These are phyloP conservation scores for Salvia splendens DNA, from an alignment of 257 asterid genomes.

Conservation along the genomic window DNA sequence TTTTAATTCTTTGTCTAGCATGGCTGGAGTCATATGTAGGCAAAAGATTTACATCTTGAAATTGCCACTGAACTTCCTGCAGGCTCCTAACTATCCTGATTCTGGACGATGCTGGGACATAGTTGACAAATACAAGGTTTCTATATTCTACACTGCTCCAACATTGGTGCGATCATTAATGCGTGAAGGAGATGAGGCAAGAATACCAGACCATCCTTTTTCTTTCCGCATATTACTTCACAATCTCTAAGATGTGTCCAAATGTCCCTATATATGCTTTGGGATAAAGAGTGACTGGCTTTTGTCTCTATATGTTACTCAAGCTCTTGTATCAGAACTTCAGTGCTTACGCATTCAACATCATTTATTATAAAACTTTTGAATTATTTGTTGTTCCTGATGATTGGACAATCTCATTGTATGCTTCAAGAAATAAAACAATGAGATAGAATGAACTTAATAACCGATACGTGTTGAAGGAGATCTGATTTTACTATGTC, in stretches of 20 bases:
- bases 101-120: slow-evolving; percentile 97
- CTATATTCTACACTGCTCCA: slow-evolving; percentile 95
- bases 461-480: neutral
- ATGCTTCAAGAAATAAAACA: neutral
- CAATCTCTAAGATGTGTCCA: neutral
- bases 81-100: slow-evolving; percentile 98
- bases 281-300: neutral
- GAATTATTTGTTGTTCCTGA: slow-evolving; percentile 10
- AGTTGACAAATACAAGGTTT: slow-evolving; percentile 93
- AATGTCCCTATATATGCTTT: no score
- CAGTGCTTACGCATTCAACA: neutral
- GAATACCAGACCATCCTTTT: slow-evolving; percentile 33
- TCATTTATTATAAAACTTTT: slow-evolving; percentile 2
- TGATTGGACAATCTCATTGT: slow-evolving; percentile 10
- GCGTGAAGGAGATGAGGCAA: slow-evolving; percentile 98
- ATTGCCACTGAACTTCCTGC: slow-evolving; percentile 31
- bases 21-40: slow-evolving; percentile 24
- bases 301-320: neutral
- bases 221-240: slow-evolving; percentile 25
- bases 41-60: neutral
- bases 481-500: slow-evolving; percentile 34
- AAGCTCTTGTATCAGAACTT: slow-evolving; percentile 11
- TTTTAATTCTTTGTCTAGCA: slow-evolving; percentile 25
- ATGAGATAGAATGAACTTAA: neutral
- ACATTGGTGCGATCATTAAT: slow-evolving; percentile 92